A percentile compares a stretch with the other conserved stretches of the same genome.
phyloP scores from a whole-genome alignment of 1,284 basidiomycete species.

The Neotropicomus parvogracilis region DNA sequence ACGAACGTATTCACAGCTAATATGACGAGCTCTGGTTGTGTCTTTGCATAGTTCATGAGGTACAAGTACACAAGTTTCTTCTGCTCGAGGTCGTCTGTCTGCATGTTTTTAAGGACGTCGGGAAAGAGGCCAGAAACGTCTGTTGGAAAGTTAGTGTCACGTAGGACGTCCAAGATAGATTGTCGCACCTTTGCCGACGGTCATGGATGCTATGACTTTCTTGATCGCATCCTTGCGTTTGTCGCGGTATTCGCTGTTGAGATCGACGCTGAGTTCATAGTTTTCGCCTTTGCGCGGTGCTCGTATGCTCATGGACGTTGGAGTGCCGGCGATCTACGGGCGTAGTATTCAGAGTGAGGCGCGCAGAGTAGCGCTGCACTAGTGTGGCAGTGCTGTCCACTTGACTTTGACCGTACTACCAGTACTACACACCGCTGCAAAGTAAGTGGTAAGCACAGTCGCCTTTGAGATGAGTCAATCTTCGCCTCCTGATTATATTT shows the following conservation, averaged over 20 bases:
- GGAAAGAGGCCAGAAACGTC: slow-evolving; percentile 96
- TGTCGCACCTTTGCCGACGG: slow-evolving; percentile 81
- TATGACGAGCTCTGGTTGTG: slow-evolving; percentile 96
- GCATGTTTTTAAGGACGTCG: slow-evolving; percentile 99
- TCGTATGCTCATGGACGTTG: slow-evolving; percentile 52
- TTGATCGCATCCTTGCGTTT: slow-evolving; percentile 99
- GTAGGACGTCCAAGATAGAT: slow-evolving; percentile 1
- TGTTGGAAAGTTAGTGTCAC: slow-evolving; percentile 27
- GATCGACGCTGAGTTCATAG: slow-evolving; percentile 89
- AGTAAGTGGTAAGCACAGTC: too few relatives aligned
- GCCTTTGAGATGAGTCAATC: too few relatives aligned
- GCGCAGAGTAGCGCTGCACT: too few relatives aligned
- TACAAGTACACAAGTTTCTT: slow-evolving; percentile 98
- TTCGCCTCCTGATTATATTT: too few relatives aligned
- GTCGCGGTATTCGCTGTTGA: slow-evolving; percentile 95
- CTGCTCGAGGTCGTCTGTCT: slow-evolving; percentile 90
- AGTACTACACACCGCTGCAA: too few relatives aligned
- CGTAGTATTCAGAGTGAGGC: too few relatives aligned
- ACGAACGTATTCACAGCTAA: slow-evolving; percentile 99
- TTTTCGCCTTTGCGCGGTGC: slow-evolving; percentile 83
- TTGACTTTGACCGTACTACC: too few relatives aligned
- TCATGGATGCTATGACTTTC: slow-evolving; percentile 93
- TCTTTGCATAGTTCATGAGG: slow-evolving; percentile 98
- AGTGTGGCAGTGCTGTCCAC: too few relatives aligned
- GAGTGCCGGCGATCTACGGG: slow-evolving; percentile 6